Conservation (phyloP, 1,284 basidiomycete species). For the Taiwanofungus camphoratus region DNA sequence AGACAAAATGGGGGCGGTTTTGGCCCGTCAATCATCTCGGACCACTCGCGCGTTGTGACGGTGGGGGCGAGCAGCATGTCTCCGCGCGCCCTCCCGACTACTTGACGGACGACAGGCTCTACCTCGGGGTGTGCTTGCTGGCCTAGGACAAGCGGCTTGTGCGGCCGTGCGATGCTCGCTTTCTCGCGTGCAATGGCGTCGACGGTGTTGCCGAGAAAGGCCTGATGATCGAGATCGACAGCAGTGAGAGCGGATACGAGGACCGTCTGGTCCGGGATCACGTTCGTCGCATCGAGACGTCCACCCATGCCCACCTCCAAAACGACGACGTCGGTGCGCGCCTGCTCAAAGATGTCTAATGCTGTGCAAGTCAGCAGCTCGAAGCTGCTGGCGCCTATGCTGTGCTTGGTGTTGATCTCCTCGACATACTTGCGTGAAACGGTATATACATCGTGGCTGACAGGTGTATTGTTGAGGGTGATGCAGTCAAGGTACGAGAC, state of each 20-base stretch:
- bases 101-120: slow-evolving; percentile 31
- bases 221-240: slow-evolving; percentile 91
- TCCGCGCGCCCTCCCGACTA: slow-evolving; percentile 38
- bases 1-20: slow-evolving; percentile 18
- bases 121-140: slow-evolving; percentile 58
- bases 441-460: slow-evolving; percentile 48
- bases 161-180: slow-evolving; percentile 70
- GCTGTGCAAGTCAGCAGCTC: slow-evolving; percentile 84
- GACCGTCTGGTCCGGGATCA: slow-evolving; percentile 65
- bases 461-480: slow-evolving; percentile 54
- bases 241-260: slow-evolving; percentile 79
- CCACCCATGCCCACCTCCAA: slow-evolving; percentile 97
- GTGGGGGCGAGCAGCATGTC: slow-evolving; percentile 32
- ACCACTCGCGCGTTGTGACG: slow-evolving; percentile 31
- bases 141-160: slow-evolving; percentile 73
- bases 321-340: slow-evolving; percentile 73
- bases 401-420: slow-evolving; percentile 38
- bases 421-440: slow-evolving; percentile 47
- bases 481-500: slow-evolving; percentile 78
- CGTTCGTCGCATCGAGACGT: slow-evolving; percentile 88
- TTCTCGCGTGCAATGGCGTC: slow-evolving; percentile 80
- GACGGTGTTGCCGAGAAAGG: slow-evolving; percentile 78
- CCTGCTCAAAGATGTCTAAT: slow-evolving; percentile 65
- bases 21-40: slow-evolving; percentile 32
- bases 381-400: slow-evolving; percentile 64